Evolutionary conservation across 768 basidiomycete species (phyloP).

Genomic region (Rhizopogon vinicolor): DNA sequence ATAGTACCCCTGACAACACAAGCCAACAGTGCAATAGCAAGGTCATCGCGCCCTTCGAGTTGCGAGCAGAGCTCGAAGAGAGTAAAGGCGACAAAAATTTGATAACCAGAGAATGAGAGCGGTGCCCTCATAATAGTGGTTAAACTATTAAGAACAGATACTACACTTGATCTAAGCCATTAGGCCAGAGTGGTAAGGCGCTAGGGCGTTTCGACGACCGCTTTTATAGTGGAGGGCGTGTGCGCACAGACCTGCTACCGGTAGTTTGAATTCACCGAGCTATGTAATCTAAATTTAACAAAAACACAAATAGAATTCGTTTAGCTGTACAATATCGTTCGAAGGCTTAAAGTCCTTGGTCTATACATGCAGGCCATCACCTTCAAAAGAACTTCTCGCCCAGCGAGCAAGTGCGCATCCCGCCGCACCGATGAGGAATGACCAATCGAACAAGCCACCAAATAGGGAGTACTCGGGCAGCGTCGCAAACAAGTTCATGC

Average conservation of each 20-base stretch:
- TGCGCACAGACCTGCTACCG: too few species aligned
- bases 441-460: conserved; percentile 68
- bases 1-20: too few species aligned
- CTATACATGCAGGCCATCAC: conserved; percentile 11
- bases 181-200: conserved; percentile 46
- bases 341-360: neutral
- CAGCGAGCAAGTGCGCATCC: conserved; percentile 48
- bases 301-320: too few species aligned
- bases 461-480: conserved; percentile 74
- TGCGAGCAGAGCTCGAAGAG: conserved; percentile 39
- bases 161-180: conserved; percentile 76
- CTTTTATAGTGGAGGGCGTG: too few species aligned
- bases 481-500: conserved; percentile 59
- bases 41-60: conserved; percentile 35
- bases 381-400: conserved; percentile 35
- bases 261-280: too few species aligned
- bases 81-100: too few species aligned
- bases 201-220: conserved; percentile 1
- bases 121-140: conserved; percentile 29
- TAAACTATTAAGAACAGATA: conserved; percentile 66
- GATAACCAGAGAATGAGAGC: too few species aligned
- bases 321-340: neutral
- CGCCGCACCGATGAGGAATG: conserved; percentile 59
- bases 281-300: too few species aligned
- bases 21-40: conserved; percentile 26